These are phyloP conservation scores for Pseudopediastrum boryanum DNA, from an alignment of 139 green algal genomes.

Conservation along the genomic window DNA sequence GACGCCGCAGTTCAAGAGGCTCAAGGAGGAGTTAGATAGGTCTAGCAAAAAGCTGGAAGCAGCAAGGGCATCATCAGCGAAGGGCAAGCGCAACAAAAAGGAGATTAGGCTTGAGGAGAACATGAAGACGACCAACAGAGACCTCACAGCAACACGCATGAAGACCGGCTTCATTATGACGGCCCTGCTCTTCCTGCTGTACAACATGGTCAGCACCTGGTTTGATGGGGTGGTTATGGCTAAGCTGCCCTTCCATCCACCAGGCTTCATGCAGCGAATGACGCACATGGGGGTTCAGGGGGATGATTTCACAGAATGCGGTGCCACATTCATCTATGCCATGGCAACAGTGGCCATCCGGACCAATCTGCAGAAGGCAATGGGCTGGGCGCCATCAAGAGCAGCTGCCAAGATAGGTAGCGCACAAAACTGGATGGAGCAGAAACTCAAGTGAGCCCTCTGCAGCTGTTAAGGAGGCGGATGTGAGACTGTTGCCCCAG, in stretches of 20 bases:
- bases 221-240: conserved; percentile 4
- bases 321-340: conserved; percentile 12
- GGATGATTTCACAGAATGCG: conserved; percentile 8
- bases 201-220: not conserved
- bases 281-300: conserved; percentile 13
- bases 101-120: conserved; percentile 28
- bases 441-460: too few species aligned
- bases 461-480: too few species aligned
- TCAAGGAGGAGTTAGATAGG: conserved; percentile 26
- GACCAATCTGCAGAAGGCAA: conserved; percentile 5
- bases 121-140: conserved; percentile 10
- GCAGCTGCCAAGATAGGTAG: not conserved
- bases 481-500: too few species aligned
- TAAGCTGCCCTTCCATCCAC: conserved; percentile 22
- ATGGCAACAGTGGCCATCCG: not conserved
- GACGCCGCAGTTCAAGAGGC: not conserved
- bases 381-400: conserved; percentile 6
- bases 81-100: conserved; percentile 3
- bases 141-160: not conserved
- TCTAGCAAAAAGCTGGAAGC: conserved; percentile 28
- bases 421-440: not conserved
- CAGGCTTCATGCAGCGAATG: not conserved
- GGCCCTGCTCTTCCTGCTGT: not conserved
- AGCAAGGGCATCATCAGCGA: not conserved
- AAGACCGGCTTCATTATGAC: not conserved